Conservation (phyloP, 2,329 filamentous ascomycete genomes). For the Alternaria sp. region DNA sequence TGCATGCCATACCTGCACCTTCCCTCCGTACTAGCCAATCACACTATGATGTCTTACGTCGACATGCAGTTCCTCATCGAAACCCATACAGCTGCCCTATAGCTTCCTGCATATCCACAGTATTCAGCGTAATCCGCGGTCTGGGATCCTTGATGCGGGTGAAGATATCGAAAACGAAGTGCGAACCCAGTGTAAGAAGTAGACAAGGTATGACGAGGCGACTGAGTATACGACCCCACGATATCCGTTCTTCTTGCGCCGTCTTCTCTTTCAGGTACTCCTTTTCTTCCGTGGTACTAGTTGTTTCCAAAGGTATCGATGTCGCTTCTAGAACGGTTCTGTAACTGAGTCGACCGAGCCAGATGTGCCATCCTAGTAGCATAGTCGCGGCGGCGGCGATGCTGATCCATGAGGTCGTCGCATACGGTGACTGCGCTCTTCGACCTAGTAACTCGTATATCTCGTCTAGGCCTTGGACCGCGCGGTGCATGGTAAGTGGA, state of each 20-base stretch:
- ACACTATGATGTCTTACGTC: not conserved
- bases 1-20: not conserved
- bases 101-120: slow-evolving; percentile 12
- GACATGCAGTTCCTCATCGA: not conserved
- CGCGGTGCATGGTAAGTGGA: slow-evolving; percentile 18
- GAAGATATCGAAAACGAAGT: slow-evolving; percentile 7
- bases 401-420: not conserved
- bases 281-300: not conserved
- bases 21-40: not conserved
- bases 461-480: slow-evolving; percentile 16
- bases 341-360: slow-evolving; percentile 19
- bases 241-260: not conserved
- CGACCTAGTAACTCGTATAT: slow-evolving; percentile 24
- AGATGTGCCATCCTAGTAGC: slow-evolving; percentile 23
- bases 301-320: not conserved
- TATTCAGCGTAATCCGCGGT: slow-evolving; percentile 1
- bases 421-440: slow-evolving; percentile 21
- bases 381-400: slow-evolving; percentile 7
- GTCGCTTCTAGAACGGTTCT: slow-evolving; percentile 8
- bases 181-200: slow-evolving; percentile 8
- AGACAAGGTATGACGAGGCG: slow-evolving; percentile 13
- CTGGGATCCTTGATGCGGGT: not conserved
- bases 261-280: not conserved
- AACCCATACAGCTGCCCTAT: slow-evolving; percentile 10
- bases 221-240: slow-evolving; percentile 18